Evolutionary conservation across 2,329 filamentous ascomycete species (phyloP).

Genomic region (Verticillium nubilum): DNA sequence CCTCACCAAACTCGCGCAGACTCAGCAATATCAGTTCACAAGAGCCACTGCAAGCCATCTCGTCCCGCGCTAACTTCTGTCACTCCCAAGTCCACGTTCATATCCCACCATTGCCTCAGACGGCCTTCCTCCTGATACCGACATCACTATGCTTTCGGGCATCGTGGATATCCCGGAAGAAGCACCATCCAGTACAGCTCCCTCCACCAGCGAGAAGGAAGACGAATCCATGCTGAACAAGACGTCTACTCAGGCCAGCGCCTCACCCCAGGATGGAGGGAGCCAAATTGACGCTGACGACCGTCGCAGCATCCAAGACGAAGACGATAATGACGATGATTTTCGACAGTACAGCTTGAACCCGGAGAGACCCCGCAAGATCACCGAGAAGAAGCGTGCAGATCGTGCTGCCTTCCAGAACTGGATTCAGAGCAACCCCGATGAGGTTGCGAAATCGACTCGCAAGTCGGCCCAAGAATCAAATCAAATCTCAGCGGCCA

Average conservation of each 20-base stretch:
- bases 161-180: no score
- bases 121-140: no score
- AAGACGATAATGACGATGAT: slow-evolving; percentile 7
- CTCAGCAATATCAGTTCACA: no score
- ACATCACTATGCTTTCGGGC: no score
- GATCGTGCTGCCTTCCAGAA: slow-evolving; percentile 46
- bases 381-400: slow-evolving; percentile 41
- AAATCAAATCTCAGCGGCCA: slow-evolving; percentile 23
- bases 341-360: slow-evolving; percentile 22
- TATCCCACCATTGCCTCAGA: no score
- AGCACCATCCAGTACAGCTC: background rate
- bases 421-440: slow-evolving; percentile 30
- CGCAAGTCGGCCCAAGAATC: slow-evolving; percentile 18
- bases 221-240: background rate
- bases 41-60: no score
- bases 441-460: slow-evolving; percentile 24
- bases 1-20: no score
- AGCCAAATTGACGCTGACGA: slow-evolving; percentile 1
- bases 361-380: slow-evolving; percentile 24
- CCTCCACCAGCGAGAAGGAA: background rate
- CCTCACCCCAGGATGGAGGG: background rate
- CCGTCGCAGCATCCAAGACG: background rate
- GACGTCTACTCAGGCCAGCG: background rate
- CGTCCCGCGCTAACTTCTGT: no score
- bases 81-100: no score